Evolutionary conservation across 2,329 filamentous ascomycete genomes (phyloP), one percentile per base, ranked within the genome.

Genomic region (Epicoccum sorghinum): DNA sequence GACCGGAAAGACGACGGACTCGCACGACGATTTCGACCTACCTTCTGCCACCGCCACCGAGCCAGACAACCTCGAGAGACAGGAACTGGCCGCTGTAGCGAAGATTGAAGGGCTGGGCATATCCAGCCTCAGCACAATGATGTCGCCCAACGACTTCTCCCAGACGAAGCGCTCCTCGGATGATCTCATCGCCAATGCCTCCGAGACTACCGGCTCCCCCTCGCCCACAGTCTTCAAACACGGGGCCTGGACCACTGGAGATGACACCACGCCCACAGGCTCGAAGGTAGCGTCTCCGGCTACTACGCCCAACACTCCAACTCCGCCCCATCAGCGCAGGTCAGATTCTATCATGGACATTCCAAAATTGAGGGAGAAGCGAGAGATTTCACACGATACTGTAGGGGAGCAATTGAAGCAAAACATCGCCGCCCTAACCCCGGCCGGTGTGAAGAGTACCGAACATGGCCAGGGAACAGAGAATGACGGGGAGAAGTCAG

Each of bases 91-190:
- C 7, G 56, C 58, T 4, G 59, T 55, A 7, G 65, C 65, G 7
- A 67, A 65, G 18, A 47, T 66, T 1, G 63, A 71, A 42, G 64
- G 67, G 3, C 52, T 68, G 9, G 68, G 68, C 7, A 60, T 71
- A 23, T 43, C 60, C 1, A 59, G 59, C 33, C 35, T 59, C 14
- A 37, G 47, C 14, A 41, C 52, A 5, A 25, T 51, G 12, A 58
- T 51, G 14, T 55, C 66, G 1, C 67, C 68, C 6, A 56, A 62
- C 4, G 56, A 62, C 8, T 74, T 73, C 49, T 61, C 67, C 4
- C 70, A 74, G 40, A 73, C 71, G 2, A 73, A 70, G 46, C 44
- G 58, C 13, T 73, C 68, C 0, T 74, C 70, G 0, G 70, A 73
- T 32, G 70, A 73, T 4, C 59, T 74, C 1, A 67, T 73, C 3